Conservation (phyloP, 768 basidiomycete species). For the Phlegmacium glaucopus region DNA sequence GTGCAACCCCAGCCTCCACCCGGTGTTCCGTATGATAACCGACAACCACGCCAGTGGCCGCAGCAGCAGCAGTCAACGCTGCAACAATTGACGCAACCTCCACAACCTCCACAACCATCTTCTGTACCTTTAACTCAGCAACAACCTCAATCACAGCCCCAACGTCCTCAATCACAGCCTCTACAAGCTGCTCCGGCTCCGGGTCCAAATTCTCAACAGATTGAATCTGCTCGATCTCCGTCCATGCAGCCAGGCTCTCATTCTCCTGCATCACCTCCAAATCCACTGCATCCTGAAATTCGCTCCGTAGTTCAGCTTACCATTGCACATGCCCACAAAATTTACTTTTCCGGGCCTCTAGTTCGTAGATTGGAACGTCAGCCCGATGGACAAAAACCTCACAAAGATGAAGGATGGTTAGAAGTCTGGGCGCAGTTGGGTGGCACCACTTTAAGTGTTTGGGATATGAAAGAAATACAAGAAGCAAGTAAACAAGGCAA, state of each 20-base stretch:
- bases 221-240: conserved; percentile 4
- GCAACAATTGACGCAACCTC: conserved; percentile 5
- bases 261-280: conserved; percentile 25
- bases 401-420: conserved; percentile 75
- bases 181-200: conserved; percentile 3
- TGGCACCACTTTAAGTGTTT: conserved; percentile 85
- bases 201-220: conserved; percentile 2
- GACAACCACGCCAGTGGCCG: conserved; percentile 9
- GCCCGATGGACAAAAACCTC: conserved; percentile 65
- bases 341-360: conserved; percentile 85
- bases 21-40: conserved; percentile 2
- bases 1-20: conserved; percentile 7
- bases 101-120: conserved; percentile 7
- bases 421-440: conserved; percentile 90
- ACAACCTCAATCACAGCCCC: conserved; percentile 6
- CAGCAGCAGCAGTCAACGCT: conserved; percentile 6
- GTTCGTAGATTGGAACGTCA: conserved; percentile 74
- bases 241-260: conserved; percentile 6
- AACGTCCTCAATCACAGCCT: conserved; percentile 3
- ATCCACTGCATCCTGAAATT: conserved; percentile 75
- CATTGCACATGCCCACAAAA: conserved; percentile 75
- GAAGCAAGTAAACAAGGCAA: conserved; percentile 76
- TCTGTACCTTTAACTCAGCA: conserved; percentile 3
- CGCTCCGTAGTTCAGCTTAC: conserved; percentile 74
- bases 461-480: conserved; percentile 89